Evolutionary conservation across 2,329 filamentous ascomycete species (phyloP), one percentile per base, ranked within the genome.

Genomic region (Pseudogymnoascus sp.): DNA sequence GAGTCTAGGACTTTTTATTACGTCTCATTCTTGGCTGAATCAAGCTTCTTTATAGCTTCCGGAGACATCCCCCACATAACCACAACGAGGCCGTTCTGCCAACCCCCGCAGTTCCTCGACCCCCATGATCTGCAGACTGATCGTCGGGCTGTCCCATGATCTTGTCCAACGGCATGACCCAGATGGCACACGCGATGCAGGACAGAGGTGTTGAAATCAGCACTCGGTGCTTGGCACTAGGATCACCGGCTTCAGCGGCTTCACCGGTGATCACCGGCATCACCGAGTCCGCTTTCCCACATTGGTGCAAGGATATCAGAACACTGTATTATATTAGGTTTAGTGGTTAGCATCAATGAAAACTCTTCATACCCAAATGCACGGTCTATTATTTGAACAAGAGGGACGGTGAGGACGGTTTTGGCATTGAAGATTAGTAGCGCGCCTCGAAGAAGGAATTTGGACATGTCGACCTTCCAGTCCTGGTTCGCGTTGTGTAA

Each of bases 341-440:
- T 33, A 33, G 30, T 33, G 6, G 30, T 33, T 33, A 33, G 30
- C 30, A 33, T 33, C 30, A 33, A 33, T 33, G 30, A 33, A 33
- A 33, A 9, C 30, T 33, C 7, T 33, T 33, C 9, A 33, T 7
- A 33, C 8, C 8, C 30, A 3, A 11, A 33, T 7, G 30, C 30
- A 11, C 8, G 6, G 8, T 33, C 30, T 33, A 33, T 33, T 33
- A 33, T 33, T 33, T 33, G 30, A 33, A 33, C 25, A 28, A 7
- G 69, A 45, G 7, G 14, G 7, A 52, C 45, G 42, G 42, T 49
- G 42, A 52, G 6, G 49, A 55, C 9, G 6, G n/a, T 33, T 55
- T 6, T 33, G 16, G 28, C n/a, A 33, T 55, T 12, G 16, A 55
- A 55, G n/a, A 19, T 33, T 12, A 33, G 16, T 55, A 35, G 49